Evolutionary conservation across 345 rosid genomes (phyloP).

Genomic region (Citrus australasica): DNA sequence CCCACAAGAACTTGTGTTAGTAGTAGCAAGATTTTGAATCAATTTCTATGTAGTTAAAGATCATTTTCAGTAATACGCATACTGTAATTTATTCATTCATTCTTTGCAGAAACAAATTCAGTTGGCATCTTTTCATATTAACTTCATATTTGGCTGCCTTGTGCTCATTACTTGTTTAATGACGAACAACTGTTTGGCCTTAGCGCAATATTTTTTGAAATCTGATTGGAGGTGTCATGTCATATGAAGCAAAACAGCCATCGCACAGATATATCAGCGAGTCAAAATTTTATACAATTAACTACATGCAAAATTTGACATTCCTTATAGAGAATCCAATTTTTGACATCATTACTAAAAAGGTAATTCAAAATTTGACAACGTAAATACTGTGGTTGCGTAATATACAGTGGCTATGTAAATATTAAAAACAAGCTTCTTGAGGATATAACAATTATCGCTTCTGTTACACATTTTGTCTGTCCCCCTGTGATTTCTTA

Average conservation of each 20-base stretch:
- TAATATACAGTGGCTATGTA: background rate
- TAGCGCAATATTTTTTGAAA: background rate
- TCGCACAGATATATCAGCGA: background rate
- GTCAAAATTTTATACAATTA: no score
- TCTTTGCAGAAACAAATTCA: background rate
- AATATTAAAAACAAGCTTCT: background rate
- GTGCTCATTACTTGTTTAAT: background rate
- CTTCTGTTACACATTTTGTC: no score
- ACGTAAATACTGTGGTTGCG: background rate
- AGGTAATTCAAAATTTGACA: background rate
- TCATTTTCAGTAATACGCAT: background rate
- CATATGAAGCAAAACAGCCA: background rate
- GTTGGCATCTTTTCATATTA: background rate
- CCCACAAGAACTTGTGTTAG: background rate
- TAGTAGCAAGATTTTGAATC: background rate
- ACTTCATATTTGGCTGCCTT: background rate
- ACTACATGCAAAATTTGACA: no score
- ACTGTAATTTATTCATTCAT: conserved; percentile 2
- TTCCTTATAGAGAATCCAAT: no score
- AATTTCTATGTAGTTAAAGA: background rate
- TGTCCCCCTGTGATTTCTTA: conserved; percentile 43
- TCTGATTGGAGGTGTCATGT: background rate
- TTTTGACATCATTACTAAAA: no score
- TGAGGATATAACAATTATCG: background rate
- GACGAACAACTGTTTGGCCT: background rate